Evolutionary conservation across 2,329 filamentous ascomycete genomes (phyloP), one percentile per base, ranked within the genome.

Genomic region (Aspergillus fischeri): DNA sequence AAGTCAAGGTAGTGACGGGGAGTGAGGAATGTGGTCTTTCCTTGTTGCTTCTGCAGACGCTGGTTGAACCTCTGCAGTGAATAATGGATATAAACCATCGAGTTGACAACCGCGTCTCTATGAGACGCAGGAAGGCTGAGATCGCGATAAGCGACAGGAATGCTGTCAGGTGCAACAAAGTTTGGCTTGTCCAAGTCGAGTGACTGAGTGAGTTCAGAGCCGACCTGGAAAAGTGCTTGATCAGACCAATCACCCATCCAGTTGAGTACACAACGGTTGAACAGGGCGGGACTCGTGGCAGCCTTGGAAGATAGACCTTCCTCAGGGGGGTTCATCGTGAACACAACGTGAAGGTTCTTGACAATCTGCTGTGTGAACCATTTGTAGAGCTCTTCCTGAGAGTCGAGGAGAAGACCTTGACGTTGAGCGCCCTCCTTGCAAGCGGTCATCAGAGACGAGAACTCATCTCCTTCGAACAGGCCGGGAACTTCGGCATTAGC

Each of bases 221-320:
- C 92, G 61, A 99, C 95, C 75, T 99, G 95, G 86, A 95, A 99
- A 21, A 99, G 83, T 41, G 94, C 95, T 78, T 99, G 94, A 74
- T 99, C 94, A 53, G 94, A 99, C 94, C 94, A 99, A 77, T 99
- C 94, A 63, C 94, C 94, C 73, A 99, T 97, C 94, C 94, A 99
- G 78, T 99, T 99, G 66, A 99, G 87, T 51, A 99, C 94, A 72
- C 94, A 99, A 82, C 94, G 89, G 80, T 99, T 99, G 88, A 99
- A 99, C 69, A 99, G 78, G 44, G 94, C 94, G 59, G 94, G 94
- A 83, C 92, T 97, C 3, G 95, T 99, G 28, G 94, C 95, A 56
- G 94, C 94, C 79, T 97, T 97, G 32, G 92, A 96, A 1, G 91
- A 94, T 8, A 99, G 79, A 0, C 94, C 93, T 66, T 94, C 94